These are phyloP conservation scores for Trichoderma sp. DNA, from an alignment of 2,329 filamentous ascomycete species.

Conservation along the genomic window DNA sequence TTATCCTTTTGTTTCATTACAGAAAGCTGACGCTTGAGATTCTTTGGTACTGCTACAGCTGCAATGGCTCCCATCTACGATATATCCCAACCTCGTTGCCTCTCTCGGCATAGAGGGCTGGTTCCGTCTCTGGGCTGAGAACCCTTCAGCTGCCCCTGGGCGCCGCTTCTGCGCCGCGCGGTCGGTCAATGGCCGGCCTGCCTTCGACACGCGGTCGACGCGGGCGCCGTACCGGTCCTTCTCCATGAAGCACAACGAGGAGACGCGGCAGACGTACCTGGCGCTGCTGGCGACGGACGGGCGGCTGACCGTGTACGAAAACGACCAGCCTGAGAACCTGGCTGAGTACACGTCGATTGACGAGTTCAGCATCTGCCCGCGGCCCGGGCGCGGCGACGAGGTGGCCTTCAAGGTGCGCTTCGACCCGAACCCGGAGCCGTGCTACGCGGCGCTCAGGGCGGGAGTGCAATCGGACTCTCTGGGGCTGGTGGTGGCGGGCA, in stretches of 20 bases:
- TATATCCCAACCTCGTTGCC: constrained; percentile 80
- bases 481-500: constrained; percentile 79
- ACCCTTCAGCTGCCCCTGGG: constrained; percentile 75
- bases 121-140: constrained; percentile 91
- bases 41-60: constrained; percentile 53
- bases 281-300: constrained; percentile 83
- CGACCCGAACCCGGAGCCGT: constrained; percentile 80
- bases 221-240: constrained; percentile 72
- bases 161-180: constrained; percentile 73
- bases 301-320: constrained; percentile 76
- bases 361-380: constrained; percentile 69
- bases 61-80: constrained; percentile 88
- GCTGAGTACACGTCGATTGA: constrained; percentile 74
- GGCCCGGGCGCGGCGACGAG: constrained; percentile 77
- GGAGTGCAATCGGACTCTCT: constrained; percentile 79
- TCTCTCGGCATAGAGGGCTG: constrained; percentile 87
- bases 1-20: not conserved
- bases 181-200: constrained; percentile 46
- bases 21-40: not conserved
- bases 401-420: constrained; percentile 83
- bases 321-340: constrained; percentile 78
- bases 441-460: constrained; percentile 73
- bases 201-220: constrained; percentile 56
- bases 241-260: constrained; percentile 78
- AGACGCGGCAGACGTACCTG: constrained; percentile 77